Evolutionary conservation across 2,329 filamentous ascomycete genomes (phyloP).

Genomic region (Stemphylium lycopersici): DNA sequence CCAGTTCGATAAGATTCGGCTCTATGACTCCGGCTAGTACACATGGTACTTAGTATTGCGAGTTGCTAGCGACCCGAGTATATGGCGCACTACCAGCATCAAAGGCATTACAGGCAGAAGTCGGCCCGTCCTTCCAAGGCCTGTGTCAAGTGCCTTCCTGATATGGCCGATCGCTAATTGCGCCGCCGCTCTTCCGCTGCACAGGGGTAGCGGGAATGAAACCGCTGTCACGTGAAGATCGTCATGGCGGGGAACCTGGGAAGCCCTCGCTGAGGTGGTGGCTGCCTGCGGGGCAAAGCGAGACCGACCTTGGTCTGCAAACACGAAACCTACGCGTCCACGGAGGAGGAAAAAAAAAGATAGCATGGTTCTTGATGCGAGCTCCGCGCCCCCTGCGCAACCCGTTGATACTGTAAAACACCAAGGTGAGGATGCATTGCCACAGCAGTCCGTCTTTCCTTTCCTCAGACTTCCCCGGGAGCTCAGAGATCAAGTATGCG

Average conservation of each 20-base stretch:
- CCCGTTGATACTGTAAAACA: conserved; percentile 2
- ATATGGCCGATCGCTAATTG: conserved; percentile 12
- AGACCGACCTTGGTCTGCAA: conserved; percentile 11
- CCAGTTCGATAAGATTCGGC: conserved; percentile 1
- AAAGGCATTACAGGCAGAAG: conserved; percentile 14
- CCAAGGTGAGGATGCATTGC: conserved; percentile 3
- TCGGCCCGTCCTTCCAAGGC: conserved; percentile 24
- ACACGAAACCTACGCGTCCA: conserved; percentile 25
- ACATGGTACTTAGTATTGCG: conserved; percentile 6
- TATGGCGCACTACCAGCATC: conserved; percentile 14
- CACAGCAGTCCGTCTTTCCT: conserved; percentile 24
- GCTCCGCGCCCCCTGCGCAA: neutral
- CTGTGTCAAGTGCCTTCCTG: conserved; percentile 20
- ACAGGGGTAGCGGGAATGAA: conserved; percentile 4
- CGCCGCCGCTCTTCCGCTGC: conserved; percentile 6
- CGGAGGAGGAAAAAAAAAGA: neutral
- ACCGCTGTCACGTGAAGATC: conserved; percentile 18
- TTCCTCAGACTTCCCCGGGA: conserved; percentile 46
- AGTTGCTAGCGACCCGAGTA: conserved; percentile 7
- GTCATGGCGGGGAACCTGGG: conserved; percentile 10
- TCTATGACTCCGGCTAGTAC: conserved; percentile 9
- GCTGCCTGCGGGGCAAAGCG: conserved; percentile 17
- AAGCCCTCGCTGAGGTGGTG: neutral
- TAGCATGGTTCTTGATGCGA: neutral
- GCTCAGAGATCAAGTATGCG: conserved; percentile 44